phyloP scores from a whole-genome alignment of 2,329 filamentous ascomycete genomes.

The Colletotrichum ledebouriae region DNA sequence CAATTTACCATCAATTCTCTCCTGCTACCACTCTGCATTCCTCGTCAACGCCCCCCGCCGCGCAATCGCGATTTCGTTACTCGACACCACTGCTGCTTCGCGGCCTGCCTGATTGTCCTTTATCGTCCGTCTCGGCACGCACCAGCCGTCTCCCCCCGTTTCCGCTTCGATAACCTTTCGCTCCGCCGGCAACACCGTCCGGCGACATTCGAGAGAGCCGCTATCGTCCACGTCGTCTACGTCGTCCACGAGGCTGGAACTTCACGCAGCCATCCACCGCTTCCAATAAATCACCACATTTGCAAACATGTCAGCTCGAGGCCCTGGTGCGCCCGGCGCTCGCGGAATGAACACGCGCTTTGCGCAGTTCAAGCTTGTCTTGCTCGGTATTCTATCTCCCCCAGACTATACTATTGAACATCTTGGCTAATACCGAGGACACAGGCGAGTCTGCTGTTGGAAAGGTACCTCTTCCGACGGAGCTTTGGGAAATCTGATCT shows the following conservation, averaged over 20 bases:
- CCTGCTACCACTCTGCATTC: slow-evolving; percentile 18
- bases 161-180: slow-evolving; percentile 5
- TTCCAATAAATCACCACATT: slow-evolving; percentile 46
- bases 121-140: background rate
- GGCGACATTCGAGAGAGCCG: slow-evolving; percentile 28
- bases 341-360: slow-evolving; percentile 84
- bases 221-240: background rate
- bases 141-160: slow-evolving; percentile 9
- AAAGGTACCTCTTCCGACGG: slow-evolving; percentile 74
- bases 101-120: background rate
- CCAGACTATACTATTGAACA: slow-evolving; percentile 25
- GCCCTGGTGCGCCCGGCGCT: slow-evolving; percentile 63
- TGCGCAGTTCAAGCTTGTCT: slow-evolving; percentile 98
- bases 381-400: slow-evolving; percentile 78
- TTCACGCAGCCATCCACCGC: slow-evolving; percentile 40
- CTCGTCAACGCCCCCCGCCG: slow-evolving; percentile 34
- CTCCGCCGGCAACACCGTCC: slow-evolving; percentile 11
- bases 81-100: slow-evolving; percentile 23
- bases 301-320: slow-evolving; percentile 84
- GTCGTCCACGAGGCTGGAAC: slow-evolving; percentile 8
- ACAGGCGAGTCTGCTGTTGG: slow-evolving; percentile 97
- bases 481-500: slow-evolving; percentile 19
- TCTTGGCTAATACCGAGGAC: slow-evolving; percentile 27
- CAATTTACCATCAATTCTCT: slow-evolving; percentile 36
- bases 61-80: slow-evolving; percentile 29